Conservation (phyloP, 169 alveolate species). For the Plasmodium cynomolgi region DNA sequence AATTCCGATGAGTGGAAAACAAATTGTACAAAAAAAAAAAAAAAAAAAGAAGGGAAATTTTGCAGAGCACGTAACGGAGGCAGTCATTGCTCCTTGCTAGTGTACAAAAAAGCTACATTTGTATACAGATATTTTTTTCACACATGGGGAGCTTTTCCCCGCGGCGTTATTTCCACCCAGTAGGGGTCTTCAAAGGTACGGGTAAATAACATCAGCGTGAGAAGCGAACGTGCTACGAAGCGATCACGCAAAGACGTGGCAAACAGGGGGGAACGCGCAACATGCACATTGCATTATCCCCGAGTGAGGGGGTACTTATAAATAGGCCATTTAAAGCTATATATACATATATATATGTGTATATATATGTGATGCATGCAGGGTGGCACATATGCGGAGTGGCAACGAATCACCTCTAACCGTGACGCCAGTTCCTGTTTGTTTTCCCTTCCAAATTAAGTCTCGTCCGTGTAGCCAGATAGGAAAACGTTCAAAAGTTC, state of each 20-base stretch:
- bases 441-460: background rate
- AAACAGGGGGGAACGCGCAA: background rate
- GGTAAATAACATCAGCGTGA: background rate
- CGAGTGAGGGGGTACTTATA: background rate
- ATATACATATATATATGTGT: background rate
- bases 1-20: background rate
- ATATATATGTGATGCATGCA: background rate
- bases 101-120: background rate
- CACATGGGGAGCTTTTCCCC: background rate
- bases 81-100: background rate
- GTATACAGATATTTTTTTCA: background rate
- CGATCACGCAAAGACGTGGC: background rate
- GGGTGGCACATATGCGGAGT: background rate
- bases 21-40: background rate
- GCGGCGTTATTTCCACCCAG: background rate
- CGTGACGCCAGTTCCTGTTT: background rate
- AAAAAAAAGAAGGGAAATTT: background rate
- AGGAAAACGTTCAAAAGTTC: constrained; percentile 35
- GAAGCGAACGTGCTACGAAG: background rate
- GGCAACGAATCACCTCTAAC: background rate
- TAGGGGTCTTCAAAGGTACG: background rate
- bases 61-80: background rate
- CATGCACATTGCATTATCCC: background rate
- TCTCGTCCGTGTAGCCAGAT: constrained; percentile 1
- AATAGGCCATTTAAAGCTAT: background rate